These are phyloP conservation scores for Candida montana DNA, from an alignment of 805 yeast genomes.

Conservation along the genomic window DNA sequence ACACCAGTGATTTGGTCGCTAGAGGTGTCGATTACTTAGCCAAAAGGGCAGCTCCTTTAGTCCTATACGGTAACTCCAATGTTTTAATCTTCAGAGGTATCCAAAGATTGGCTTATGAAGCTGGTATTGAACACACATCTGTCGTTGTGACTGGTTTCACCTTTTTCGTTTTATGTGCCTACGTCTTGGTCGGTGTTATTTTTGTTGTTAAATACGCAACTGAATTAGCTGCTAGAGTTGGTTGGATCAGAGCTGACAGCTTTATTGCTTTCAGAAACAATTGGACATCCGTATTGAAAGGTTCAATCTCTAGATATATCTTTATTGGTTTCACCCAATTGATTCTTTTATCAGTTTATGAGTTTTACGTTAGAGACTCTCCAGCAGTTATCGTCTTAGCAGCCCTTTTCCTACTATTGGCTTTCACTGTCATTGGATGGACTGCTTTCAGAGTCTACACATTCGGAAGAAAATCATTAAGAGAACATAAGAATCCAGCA, in stretches of 20 bases:
- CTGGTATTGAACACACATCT: conserved; percentile 76
- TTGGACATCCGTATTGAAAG: conserved; percentile 64
- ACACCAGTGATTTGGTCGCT: conserved; percentile 13
- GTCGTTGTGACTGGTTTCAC: conserved; percentile 85
- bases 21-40: conserved; percentile 27
- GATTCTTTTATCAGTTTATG: conserved; percentile 78
- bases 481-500: conserved; percentile 71
- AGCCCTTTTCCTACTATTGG: conserved; percentile 58
- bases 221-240: conserved; percentile 41
- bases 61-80: conserved; percentile 45
- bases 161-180: conserved; percentile 73
- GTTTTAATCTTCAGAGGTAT: conserved; percentile 81
- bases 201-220: conserved; percentile 47
- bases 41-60: conserved; percentile 33
- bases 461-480: conserved; percentile 59
- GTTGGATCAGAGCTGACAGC: conserved; percentile 45
- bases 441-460: conserved; percentile 57
- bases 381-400: conserved; percentile 86
- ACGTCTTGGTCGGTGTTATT: conserved; percentile 59
- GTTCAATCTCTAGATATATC: conserved; percentile 71
- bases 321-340: conserved; percentile 84
- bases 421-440: conserved; percentile 57
- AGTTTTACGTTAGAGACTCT: conserved; percentile 75
- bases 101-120: conserved; percentile 70
- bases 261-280: conserved; percentile 46